phyloP scores from a whole-genome alignment of 2,329 filamentous ascomycete genomes.

The Stagonosporopsis vannaccii region DNA sequence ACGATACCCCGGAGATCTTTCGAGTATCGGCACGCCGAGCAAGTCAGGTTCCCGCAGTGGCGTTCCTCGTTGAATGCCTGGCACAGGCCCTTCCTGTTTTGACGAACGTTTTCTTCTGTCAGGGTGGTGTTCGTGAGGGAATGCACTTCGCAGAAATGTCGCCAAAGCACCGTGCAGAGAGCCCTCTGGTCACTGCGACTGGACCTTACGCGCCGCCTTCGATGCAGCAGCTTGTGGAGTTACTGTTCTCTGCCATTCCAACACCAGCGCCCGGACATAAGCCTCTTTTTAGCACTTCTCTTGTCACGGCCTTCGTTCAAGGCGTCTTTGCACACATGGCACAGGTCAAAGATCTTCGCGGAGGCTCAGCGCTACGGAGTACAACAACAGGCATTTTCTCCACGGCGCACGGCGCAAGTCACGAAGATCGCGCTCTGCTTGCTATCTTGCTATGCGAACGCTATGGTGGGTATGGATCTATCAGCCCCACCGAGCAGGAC shows the following conservation, averaged over 20 bases:
- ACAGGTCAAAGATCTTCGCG: conserved; percentile 55
- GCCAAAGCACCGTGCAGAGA: conserved; percentile 63
- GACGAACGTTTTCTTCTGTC: conserved; percentile 77
- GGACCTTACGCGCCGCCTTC: conserved; percentile 59
- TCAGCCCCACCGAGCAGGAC: conserved; percentile 64
- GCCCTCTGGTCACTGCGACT: conserved; percentile 72
- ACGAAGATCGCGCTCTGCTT: conserved; percentile 73
- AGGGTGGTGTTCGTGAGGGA: conserved; percentile 87
- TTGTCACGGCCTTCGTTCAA: conserved; percentile 66
- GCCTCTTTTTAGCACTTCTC: conserved; percentile 53
- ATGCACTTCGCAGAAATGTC: conserved; percentile 76
- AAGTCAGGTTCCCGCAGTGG: conserved; percentile 83
- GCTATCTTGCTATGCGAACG: conserved; percentile 75
- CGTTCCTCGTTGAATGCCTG: conserved; percentile 79
- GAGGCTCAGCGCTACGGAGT: conserved; percentile 74
- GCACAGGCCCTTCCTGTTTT: conserved; percentile 73
- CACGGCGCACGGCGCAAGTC: conserved; percentile 74
- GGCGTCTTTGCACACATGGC: conserved; percentile 60
- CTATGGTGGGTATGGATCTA: conserved; percentile 68
- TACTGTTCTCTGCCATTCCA: conserved; percentile 60
- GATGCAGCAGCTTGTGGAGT: conserved; percentile 53
- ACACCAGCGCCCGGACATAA: conserved; percentile 29
- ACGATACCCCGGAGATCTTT: conserved; percentile 58
- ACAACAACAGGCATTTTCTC: conserved; percentile 73
- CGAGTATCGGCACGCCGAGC: conserved; percentile 82